Base-by-base conservation (phyloP, 805 yeast genomes). In the Torulaspora delbrueckii region DNA sequence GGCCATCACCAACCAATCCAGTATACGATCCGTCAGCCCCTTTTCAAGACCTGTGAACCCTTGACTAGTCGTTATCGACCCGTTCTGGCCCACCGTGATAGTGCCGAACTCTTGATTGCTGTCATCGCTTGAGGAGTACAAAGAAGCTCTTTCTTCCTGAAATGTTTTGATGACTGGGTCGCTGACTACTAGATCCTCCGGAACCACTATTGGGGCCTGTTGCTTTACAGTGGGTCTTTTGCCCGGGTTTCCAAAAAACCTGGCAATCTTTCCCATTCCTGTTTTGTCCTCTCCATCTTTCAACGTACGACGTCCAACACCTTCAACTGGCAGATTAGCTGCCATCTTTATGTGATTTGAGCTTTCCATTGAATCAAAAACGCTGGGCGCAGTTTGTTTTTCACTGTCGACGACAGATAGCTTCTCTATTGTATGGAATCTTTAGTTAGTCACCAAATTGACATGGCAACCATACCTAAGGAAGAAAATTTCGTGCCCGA, bases 31-130 rank as follows among this genome's bases (percentile, higher is more conserved):
- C 14, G 56, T 46, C 5, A 26, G 28, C n/a, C 53, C 58, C 37
- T 55, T 59, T 8, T 50, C 33, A 22, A 61, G 43, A n/a, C 66
- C 65, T 1, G 66, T 60, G 42, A 58, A 61, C 3, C 59, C 56
- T 12, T 35, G 54, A 31, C 53, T 51, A 1, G 59, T 55, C 19
- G 27, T 26, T 26, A 60, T 50, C 14, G 39, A 27, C 10, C 63
- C 63, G 22, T 49, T 48, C 5, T 42, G 44, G 13, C 43, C 38
- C 12, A 59, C 45, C 12, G 49, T 26, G 13, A 55, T 50, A 4
- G 51, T 38, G 12, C 53, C 52, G 2, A 54, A 30, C 5, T 50
- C 50, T 8, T 44, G 39, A 2, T 53, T 48, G 19, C 53, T 46
- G 16, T 46, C 50, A 36, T 54, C 59, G 30, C 57, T 51, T 7